Base-by-base conservation (phyloP, 805 yeast genomes). In the Yarrowia porcina region DNA sequence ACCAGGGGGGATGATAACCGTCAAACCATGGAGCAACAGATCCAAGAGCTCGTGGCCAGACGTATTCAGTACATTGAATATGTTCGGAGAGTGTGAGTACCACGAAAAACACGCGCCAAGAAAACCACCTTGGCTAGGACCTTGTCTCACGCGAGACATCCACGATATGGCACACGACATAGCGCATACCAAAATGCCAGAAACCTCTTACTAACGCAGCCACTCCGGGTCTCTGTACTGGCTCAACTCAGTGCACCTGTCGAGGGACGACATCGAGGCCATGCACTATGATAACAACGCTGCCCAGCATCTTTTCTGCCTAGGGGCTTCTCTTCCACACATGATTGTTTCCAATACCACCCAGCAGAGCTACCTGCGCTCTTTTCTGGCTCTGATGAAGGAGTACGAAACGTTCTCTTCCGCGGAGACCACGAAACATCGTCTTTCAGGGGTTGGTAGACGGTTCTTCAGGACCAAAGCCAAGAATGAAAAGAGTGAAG, bases 11-110 rank as follows among this genome's bases (percentile, higher is more conserved):
- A 18, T n/a, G 27, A 56, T 18, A 35, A 56, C 39, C 28, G 62
- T 39, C 62, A 57, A 56, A 57, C 56, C 56, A 44, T 57, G 50
- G 62, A 44, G 39, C 42, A 50, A 4, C 63, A 47, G 42, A 56
- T 69, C 17, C 70, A 69, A 20, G 67, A 66, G 64, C 67, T 70
- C n/a, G 44, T 69, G 36, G 68, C 20, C 54, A 68, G 28, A 47
- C 69, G 63, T 4, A 39, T 41, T 30, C 61, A 56, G 30, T 41
- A 56, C 61, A 56, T 56, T 30, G 70, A 69, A 21, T 68, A 69
- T 39, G 64, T 69, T 7, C 60, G 64, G 36, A 61, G 63, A 25
- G 67, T 67, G 69, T 68, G 64, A 45, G 70, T 65, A 30, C 23
- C 39, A 36, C 18, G 42, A n/a, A 28, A 18, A 12, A n/a, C 13